These are phyloP conservation scores for Phoma sp. DNA, from an alignment of 2,329 filamentous ascomycete species.

Conservation along the genomic window DNA sequence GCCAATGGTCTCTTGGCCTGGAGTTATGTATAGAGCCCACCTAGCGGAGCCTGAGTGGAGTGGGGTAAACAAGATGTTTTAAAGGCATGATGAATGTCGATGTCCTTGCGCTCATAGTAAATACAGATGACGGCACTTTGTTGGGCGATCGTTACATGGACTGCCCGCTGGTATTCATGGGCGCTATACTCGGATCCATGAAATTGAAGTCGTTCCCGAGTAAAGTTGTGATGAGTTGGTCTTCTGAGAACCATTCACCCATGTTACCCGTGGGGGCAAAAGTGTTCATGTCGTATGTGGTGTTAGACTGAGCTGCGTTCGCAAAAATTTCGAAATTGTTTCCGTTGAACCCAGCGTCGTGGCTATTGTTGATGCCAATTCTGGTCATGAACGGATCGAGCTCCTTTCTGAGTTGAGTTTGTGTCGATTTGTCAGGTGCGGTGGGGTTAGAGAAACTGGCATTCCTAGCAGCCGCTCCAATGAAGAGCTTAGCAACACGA, in stretches of 20 bases:
- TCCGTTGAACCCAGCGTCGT: slow-evolving; percentile 1
- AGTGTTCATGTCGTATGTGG: slow-evolving; percentile 4
- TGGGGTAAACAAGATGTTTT: slow-evolving; percentile 42
- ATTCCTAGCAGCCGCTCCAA: slow-evolving; percentile 8
- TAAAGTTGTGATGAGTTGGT: slow-evolving; percentile 18
- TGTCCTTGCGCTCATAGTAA: neutral
- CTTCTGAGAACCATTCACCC: slow-evolving; percentile 21
- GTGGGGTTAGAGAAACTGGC: slow-evolving; percentile 8
- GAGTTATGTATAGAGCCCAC: slow-evolving; percentile 35
- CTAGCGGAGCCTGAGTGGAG: slow-evolving; percentile 37
- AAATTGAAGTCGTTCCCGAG: slow-evolving; percentile 18
- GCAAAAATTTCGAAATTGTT: neutral
- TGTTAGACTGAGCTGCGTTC: neutral
- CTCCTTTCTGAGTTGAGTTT: slow-evolving; percentile 14
- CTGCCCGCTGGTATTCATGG: slow-evolving; percentile 9
- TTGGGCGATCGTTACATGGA: neutral
- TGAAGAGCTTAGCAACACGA: slow-evolving; percentile 17
- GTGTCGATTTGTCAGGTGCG: slow-evolving; percentile 6
- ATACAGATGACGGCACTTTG: neutral
- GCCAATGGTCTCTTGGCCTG: slow-evolving; percentile 48
- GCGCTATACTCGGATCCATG: slow-evolving; percentile 11
- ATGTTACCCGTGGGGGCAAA: slow-evolving; percentile 10
- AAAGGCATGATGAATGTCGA: slow-evolving; percentile 2
- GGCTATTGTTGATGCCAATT: slow-evolving; percentile 12
- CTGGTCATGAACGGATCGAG: slow-evolving; percentile 21